Evolutionary conservation across 2,329 filamentous ascomycete species (phyloP).

Genomic region (Ophiostoma novo-ulmi): DNA sequence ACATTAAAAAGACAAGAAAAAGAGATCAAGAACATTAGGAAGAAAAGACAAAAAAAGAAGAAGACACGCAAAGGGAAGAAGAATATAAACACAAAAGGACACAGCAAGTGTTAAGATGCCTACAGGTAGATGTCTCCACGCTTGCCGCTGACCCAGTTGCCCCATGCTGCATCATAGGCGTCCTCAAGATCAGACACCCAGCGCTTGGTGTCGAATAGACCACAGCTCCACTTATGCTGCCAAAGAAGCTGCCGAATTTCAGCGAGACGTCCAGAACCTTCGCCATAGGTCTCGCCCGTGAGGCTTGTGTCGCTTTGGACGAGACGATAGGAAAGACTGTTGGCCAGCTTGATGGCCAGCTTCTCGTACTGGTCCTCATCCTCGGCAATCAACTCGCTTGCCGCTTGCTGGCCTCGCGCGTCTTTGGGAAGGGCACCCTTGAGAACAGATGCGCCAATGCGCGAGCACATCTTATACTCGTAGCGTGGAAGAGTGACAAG

Average conservation of each 20-base stretch:
- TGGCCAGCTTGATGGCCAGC: slow-evolving; percentile 63
- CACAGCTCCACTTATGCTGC: slow-evolving; percentile 76
- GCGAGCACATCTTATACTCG: slow-evolving; percentile 97
- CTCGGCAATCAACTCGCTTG: slow-evolving; percentile 68
- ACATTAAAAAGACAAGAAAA: background rate
- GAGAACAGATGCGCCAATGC: slow-evolving; percentile 94
- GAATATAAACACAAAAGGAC: background rate
- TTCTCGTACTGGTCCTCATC: slow-evolving; percentile 82
- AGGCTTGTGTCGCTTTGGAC: slow-evolving; percentile 19
- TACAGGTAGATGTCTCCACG: slow-evolving; percentile 86
- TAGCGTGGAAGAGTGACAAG: slow-evolving; percentile 86
- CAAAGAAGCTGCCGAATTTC: slow-evolving; percentile 79
- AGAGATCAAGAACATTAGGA: no score
- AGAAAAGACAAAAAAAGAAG: background rate
- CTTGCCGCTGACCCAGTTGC: slow-evolving; percentile 75
- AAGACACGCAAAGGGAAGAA: background rate
- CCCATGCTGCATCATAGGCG: slow-evolving; percentile 86
- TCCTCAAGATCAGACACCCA: slow-evolving; percentile 89
- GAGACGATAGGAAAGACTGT: slow-evolving; percentile 55
- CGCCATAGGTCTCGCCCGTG: slow-evolving; percentile 39
- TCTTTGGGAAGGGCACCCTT: slow-evolving; percentile 77
- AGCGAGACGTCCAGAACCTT: slow-evolving; percentile 63
- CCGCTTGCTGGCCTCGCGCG: slow-evolving; percentile 60
- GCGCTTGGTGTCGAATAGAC: slow-evolving; percentile 81
- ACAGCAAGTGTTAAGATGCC: background rate